Evolutionary conservation across 768 basidiomycete genomes (phyloP), one percentile per base, ranked within the genome.

Genomic region (Chalciporus pseudorubinellus): DNA sequence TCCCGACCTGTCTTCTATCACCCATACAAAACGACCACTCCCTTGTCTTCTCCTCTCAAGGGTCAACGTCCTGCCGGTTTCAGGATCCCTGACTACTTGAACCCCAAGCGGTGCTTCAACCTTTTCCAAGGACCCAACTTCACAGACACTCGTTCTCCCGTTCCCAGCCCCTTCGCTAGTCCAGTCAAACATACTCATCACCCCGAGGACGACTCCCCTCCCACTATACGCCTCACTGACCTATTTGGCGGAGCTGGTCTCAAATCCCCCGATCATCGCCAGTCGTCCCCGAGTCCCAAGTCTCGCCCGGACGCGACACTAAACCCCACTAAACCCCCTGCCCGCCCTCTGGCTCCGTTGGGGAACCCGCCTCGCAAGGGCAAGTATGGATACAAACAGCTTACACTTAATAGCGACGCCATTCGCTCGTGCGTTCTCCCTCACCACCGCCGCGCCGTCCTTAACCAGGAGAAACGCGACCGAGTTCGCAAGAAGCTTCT

Each of bases 61-160:
- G 46, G 55, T 34, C 39, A 41, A 26, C 26, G 38, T 36, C 48
- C 66, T 65, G 59, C 69, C 56, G 64, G 67, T 12, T 21, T 61
- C 64, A 67, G 64, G 61, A 31, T 63, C 26, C 29, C 38, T 13
- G 51, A 62, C 40, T 54, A 50, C 16, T 7, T 62, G 46, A 53
- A 21, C 18, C 64, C 51, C 4, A 56, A 18, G 48, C 56, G 44
- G 21, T 59, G 44, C 53, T 62, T 68, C 48, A 51, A 64, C 50
- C 20, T 52, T 12, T 64, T 64, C 24, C 52, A 46, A 19, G 50
- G 40, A 14, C 53, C 31, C 39, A 7, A 54, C 22, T 56, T 59
- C 28, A 20, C 51, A 19, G 20, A 52, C 38, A 6, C 40, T 22
- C 38, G 52, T 44, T 57, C 64, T 0, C 57, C 64, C 13, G 34